Base-by-base conservation (phyloP, 2,329 filamentous ascomycete species). In the Macrophomina tecta region DNA sequence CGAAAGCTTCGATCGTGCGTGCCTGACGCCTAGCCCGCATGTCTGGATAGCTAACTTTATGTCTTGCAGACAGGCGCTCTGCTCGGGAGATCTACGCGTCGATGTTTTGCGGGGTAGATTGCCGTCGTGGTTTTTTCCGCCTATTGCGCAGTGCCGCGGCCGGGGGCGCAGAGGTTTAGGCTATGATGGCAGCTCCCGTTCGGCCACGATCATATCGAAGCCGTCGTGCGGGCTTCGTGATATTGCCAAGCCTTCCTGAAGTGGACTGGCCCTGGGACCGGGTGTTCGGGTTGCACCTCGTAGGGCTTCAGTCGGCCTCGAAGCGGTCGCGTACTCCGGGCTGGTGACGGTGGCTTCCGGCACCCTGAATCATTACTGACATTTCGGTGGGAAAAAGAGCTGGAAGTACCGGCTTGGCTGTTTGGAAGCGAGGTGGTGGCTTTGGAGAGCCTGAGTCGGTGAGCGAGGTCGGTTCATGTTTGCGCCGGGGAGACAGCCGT, bases 401-500 rank as follows among this genome's bases (percentile, higher is more conserved):
- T 18, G 28, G n/a, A 6, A 18, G 40, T 36, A 38, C 42, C 28
- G 56, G 4, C 56, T 61, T 61, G 56, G 56, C 40, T 4, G 0
- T 40, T 1, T 45, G 53, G 36, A 58, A 58, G 53, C 53, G 53
- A 45, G 53, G 4, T 58, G 34, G 53, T 58, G 18, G 18, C 38
- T 30, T 18, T n/a, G 38, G 30, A 30, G 23, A n/a, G n/a, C 40
- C 23, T 32, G 16, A 61, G 56, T 61, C 56, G 56, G 56, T 61
- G 56, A 48, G 9, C 56, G 30, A 36, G 28, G 28, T 48, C 56
- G 53, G 53, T 42, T 58, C 53, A 32, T 58, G 53, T 40, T 58
- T 58, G 36, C 36, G 53, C 14, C 38, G 32, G 53, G 36, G 28
- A 45, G 42, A 5, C 16, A n/a, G 11, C 36, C 11, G 30, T 38